A percentile compares a stretch with the other conserved stretches of the same genome.
These are phyloP conservation scores for Hericium coralloides DNA, from an alignment of 768 basidiomycete genomes.

Conservation along the genomic window DNA sequence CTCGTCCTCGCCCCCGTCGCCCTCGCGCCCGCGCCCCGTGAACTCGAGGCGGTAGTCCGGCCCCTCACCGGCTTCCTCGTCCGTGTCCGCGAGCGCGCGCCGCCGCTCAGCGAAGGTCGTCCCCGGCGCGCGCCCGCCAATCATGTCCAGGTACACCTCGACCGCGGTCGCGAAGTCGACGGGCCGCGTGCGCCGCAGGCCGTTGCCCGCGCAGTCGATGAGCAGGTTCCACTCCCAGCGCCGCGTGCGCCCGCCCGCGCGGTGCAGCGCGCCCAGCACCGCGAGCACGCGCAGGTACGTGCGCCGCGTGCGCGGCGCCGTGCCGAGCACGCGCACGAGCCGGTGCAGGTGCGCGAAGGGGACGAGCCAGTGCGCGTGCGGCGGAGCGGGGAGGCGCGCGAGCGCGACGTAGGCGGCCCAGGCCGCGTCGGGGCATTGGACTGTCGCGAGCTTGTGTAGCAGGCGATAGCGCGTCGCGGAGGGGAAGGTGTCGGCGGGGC, in stretches of 20 bases:
- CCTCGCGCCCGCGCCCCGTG: too few relatives aligned
- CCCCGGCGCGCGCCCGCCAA: constrained; percentile 35
- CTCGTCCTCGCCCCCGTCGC: background rate
- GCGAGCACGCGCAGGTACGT: constrained; percentile 60
- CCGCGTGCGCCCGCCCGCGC: constrained; percentile 43
- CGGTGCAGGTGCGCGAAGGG: constrained; percentile 45
- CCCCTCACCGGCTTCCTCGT: background rate
- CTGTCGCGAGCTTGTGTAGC: constrained; percentile 24
- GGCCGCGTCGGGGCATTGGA: constrained; percentile 24
- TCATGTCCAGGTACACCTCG: constrained; percentile 53
- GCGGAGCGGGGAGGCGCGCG: too few relatives aligned
- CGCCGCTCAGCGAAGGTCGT: constrained; percentile 11
- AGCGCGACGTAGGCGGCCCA: constrained; percentile 36
- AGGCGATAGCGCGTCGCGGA: constrained; percentile 11
- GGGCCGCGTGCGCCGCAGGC: constrained; percentile 47
- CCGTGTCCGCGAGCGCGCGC: background rate
- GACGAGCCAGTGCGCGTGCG: constrained; percentile 10
- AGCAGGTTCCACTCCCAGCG: constrained; percentile 74
- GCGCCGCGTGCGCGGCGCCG: constrained; percentile 46
- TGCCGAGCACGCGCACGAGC: constrained; percentile 50
- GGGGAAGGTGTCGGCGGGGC: constrained; percentile 1
- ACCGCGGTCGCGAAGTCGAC: constrained; percentile 55
- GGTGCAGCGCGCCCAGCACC: constrained; percentile 50
- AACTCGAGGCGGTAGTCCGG: background rate
- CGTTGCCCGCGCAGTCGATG: constrained; percentile 54